phyloP scores from a whole-genome alignment of 2,329 filamentous ascomycete genomes.

The Verticillium isaacii region DNA sequence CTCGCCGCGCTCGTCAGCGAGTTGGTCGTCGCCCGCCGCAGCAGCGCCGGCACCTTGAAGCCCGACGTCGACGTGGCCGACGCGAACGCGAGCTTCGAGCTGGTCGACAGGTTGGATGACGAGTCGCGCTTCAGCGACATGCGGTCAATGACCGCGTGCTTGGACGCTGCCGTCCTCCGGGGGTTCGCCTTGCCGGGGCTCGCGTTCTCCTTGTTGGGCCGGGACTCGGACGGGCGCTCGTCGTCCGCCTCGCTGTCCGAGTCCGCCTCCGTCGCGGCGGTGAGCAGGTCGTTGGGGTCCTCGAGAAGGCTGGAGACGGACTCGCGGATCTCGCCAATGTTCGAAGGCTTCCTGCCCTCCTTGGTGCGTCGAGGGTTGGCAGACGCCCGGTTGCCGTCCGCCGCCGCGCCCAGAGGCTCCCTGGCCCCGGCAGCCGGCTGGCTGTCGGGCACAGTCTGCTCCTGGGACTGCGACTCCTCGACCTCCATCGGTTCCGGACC shows the following conservation, averaged over 20 bases:
- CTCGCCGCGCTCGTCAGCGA: slow-evolving; percentile 37
- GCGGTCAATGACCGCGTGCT: slow-evolving; percentile 61
- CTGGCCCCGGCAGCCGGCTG: slow-evolving; percentile 32
- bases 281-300: slow-evolving; percentile 48
- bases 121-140: slow-evolving; percentile 61
- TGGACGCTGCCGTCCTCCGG: slow-evolving; percentile 24
- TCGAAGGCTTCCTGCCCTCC: slow-evolving; percentile 62
- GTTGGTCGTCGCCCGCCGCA: slow-evolving; percentile 70
- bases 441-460: slow-evolving; percentile 42
- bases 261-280: slow-evolving; percentile 41
- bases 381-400: slow-evolving; percentile 43
- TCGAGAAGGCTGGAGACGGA: slow-evolving; percentile 82
- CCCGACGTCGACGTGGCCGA: slow-evolving; percentile 31
- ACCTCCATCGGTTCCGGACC: slow-evolving; percentile 11
- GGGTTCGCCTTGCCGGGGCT: slow-evolving; percentile 23
- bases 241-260: slow-evolving; percentile 46
- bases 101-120: slow-evolving; percentile 29
- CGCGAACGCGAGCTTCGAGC: slow-evolving; percentile 51
- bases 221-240: slow-evolving; percentile 25
- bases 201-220: slow-evolving; percentile 46
- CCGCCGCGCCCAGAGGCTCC: slow-evolving; percentile 30
- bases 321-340: slow-evolving; percentile 75
- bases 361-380: slow-evolving; percentile 59
- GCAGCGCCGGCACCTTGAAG: slow-evolving; percentile 67
- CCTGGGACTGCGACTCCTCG: slow-evolving; percentile 14